Evolutionary conservation across 331 rosid species (phyloP).

Genomic region (Arachis monticola): DNA sequence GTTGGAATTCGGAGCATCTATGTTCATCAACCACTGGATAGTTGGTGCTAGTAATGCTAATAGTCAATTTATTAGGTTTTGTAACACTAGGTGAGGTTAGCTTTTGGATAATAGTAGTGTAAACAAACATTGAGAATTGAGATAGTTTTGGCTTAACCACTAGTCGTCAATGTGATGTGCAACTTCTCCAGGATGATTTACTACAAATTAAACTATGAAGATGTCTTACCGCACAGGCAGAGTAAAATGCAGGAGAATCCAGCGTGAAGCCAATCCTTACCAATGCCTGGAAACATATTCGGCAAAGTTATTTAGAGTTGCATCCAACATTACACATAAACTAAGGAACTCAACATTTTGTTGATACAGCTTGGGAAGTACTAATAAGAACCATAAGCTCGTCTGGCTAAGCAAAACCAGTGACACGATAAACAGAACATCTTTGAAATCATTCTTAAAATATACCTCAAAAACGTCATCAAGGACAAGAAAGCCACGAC

Average conservation of each 20-base stretch:
- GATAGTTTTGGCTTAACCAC: conserved; percentile 13
- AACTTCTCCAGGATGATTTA: conserved; percentile 12
- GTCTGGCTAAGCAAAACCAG: background rate
- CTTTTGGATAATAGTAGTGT: conserved; percentile 11
- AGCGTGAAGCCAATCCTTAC: conserved; percentile 76
- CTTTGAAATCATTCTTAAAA: background rate
- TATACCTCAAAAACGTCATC: conserved; percentile 81
- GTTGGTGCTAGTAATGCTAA: too few relatives aligned
- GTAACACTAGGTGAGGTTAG: too few relatives aligned
- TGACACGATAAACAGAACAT: background rate
- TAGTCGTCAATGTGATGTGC: conserved; percentile 19
- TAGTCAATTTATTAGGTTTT: too few relatives aligned
- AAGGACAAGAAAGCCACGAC: conserved; percentile 76
- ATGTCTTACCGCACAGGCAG: conserved; percentile 77
- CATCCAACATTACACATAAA: conserved; percentile 15
- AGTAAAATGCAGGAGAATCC: conserved; percentile 91
- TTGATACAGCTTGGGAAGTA: background rate
- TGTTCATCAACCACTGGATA: too few relatives aligned
- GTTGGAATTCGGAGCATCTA: too few relatives aligned
- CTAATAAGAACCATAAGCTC: conserved; percentile 21
- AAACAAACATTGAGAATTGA: background rate
- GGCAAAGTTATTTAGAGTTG: conserved; percentile 20
- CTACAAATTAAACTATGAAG: conserved; percentile 18
- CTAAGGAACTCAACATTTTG: conserved; percentile 25
- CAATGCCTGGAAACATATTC: conserved; percentile 60